These are phyloP conservation scores for Aristolochia fimbriata DNA, from an alignment of 164 flowering plant species.

Conservation along the genomic window DNA sequence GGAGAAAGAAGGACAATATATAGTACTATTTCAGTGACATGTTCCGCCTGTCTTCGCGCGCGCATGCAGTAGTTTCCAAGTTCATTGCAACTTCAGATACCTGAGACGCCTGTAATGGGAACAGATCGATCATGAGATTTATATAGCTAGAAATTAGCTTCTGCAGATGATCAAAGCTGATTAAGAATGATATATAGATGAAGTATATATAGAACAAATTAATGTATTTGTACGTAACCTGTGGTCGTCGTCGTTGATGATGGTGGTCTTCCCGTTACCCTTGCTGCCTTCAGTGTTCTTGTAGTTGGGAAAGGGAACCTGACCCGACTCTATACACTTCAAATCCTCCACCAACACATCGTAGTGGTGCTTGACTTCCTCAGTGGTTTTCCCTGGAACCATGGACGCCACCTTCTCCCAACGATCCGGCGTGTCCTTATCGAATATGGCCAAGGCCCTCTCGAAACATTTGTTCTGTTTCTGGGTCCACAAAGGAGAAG, in stretches of 20 bases:
- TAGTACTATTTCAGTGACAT: no score
- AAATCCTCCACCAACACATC: constrained; percentile 10
- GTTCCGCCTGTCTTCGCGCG: no score
- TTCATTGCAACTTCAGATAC: no score
- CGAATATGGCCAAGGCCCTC: constrained; percentile 12
- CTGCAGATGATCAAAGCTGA: no score
- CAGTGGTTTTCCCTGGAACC: constrained; percentile 12
- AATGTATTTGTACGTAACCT: constrained; percentile 3
- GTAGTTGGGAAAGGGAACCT: constrained; percentile 15
- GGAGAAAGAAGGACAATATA: no score
- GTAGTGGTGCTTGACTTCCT: constrained; percentile 16
- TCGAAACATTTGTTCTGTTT: constrained; percentile 13
- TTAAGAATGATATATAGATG: no score
- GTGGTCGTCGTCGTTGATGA: constrained; percentile 2
- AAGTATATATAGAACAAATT: no score
- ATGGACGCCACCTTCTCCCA: constrained; percentile 11
- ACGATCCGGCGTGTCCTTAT: constrained; percentile 16
- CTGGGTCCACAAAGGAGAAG: constrained; percentile 9
- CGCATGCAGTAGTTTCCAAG: no score
- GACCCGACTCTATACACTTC: constrained; percentile 14
- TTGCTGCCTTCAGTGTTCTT: background rate
- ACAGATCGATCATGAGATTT: no score
- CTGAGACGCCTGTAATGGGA: no score
- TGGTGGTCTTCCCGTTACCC: background rate
- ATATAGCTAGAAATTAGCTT: no score